Percentiles rank a stretch among this genome's conserved stretches.
phyloP scores from a whole-genome alignment of 768 basidiomycete species.

The Scleroderma bovista region DNA sequence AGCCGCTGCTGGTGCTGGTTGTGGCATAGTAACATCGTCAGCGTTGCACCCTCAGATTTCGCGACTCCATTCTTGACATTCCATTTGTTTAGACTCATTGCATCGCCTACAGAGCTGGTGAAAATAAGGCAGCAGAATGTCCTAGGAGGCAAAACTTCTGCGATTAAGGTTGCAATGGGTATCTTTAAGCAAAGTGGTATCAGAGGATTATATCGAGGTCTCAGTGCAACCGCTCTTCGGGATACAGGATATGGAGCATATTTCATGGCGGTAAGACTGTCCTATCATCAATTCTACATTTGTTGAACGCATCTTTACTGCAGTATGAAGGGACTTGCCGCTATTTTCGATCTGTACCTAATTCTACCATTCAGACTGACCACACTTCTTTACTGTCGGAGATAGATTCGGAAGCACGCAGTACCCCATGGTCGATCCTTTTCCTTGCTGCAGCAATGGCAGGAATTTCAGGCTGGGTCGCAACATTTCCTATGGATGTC shows the following conservation, averaged over 20 bases:
- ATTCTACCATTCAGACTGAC: constrained; percentile 13
- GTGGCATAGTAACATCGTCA: constrained; percentile 76
- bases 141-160: constrained; percentile 28
- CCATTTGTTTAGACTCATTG: constrained; percentile 47
- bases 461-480: constrained; percentile 71
- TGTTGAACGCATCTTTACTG: constrained; percentile 2
- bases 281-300: not conserved
- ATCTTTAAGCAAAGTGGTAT: constrained; percentile 56
- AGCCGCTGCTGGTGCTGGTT: constrained; percentile 70
- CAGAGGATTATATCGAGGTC: constrained; percentile 70
- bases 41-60: constrained; percentile 23
- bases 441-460: constrained; percentile 74
- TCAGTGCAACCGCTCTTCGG: constrained; percentile 65
- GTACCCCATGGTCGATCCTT: constrained; percentile 49
- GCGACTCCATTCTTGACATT: not conserved
- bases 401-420: constrained; percentile 32
- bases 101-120: constrained; percentile 81
- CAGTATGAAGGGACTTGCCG: constrained; percentile 65
- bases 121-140: constrained; percentile 79
- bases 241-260: constrained; percentile 86
- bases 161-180: constrained; percentile 45
- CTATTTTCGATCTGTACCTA: constrained; percentile 31
- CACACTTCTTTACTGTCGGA: constrained; percentile 37
- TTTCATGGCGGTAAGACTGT: constrained; percentile 60
- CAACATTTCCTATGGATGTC: constrained; percentile 85